Evolutionary conservation across 2,329 filamentous ascomycete species (phyloP), one percentile per base, ranked within the genome.

Genomic region (Epichloe amarillans): DNA sequence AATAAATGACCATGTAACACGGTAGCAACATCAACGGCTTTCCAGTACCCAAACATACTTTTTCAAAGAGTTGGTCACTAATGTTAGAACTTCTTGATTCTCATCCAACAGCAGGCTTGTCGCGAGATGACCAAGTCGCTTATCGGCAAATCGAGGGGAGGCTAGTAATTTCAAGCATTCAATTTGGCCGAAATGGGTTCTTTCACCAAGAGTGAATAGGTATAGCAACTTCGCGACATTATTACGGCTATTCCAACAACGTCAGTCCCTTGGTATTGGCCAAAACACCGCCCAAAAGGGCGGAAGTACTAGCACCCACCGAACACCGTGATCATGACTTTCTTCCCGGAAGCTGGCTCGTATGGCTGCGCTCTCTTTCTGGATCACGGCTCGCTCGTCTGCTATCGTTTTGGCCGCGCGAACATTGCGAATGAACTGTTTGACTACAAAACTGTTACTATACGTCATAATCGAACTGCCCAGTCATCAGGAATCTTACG

Each of bases 381-480:
- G 93, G 56, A 98, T 94, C 51, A 98, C 93, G 49, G 93, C 91
- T 65, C 93, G 83, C 74, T 98, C 93, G 71, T 98, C 93, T 67
- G 94, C 94, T 66, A 98, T 96, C 37, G 93, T 98, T 75, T 98
- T 98, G 54, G 93, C 89, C 55, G 93, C 91, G 67, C 93, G 88
- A 66, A 98, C 93, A 72, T 96, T 97, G 67, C 93, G 90, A 71
- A 98, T 98, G 73, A 98, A 98, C 73, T 97, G 93, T 75, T 98
- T 98, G 68, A 98, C 93, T 97, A 65, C 19, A 47, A 4, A 47
- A 17, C 7, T 38, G 45, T 47, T 47, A 47, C 15, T 47, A 47
- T 26, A 15, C 53, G 57, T 51, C n/a, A 23, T 8, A n/a, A 50
- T 44, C 23, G 37, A 47, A 42, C 53, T 53, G 54, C 44, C 7